Percentiles rank a stretch among this genome's conserved stretches.
phyloP scores from a whole-genome alignment of 305 asterid genomes.

The Andrographis paniculata region DNA sequence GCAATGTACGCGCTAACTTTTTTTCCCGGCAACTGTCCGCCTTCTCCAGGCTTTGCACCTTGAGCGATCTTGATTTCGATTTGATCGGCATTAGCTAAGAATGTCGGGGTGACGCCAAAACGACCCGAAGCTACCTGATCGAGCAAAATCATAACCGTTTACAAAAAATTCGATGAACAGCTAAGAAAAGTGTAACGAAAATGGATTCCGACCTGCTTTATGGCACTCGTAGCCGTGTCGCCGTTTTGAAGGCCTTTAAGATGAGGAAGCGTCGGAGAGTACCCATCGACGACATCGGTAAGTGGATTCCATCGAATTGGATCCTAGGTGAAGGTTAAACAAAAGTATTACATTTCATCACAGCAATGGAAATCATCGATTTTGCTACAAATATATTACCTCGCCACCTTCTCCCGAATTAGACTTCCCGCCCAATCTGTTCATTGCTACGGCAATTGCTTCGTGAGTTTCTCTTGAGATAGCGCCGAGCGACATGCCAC shows the following conservation, averaged over 20 bases:
- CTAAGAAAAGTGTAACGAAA: background rate
- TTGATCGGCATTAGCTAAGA: slow-evolving; percentile 95
- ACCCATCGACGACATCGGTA: slow-evolving; percentile 93
- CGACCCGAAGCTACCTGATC: slow-evolving; percentile 98
- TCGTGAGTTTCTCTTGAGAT: slow-evolving; percentile 99
- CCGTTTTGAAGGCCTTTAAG: slow-evolving; percentile 99
- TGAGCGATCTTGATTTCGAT: slow-evolving; percentile 96
- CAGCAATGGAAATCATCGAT: background rate
- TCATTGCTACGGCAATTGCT: slow-evolving; percentile 99
- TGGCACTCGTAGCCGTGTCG: slow-evolving; percentile 98
- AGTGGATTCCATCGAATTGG: slow-evolving; percentile 99
- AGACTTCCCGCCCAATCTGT: slow-evolving; percentile 93
- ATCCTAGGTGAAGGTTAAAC: slow-evolving; percentile 47
- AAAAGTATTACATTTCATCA: slow-evolving; percentile 14
- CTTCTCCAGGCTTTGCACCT: slow-evolving; percentile 99
- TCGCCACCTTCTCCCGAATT: slow-evolving; percentile 81
- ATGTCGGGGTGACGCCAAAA: slow-evolving; percentile 98
- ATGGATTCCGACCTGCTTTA: slow-evolving; percentile 63
- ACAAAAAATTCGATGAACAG: background rate
- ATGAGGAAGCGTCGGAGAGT: slow-evolving; percentile 96
- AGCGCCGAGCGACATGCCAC: slow-evolving; percentile 99
- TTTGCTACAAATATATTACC: slow-evolving; percentile 33
- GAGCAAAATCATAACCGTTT: slow-evolving; percentile 12
- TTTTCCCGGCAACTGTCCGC: slow-evolving; percentile 98
- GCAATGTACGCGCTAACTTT: slow-evolving; percentile 99